Evolutionary conservation across 1,284 basidiomycete genomes (phyloP).

Genomic region (Nidula niveotomentosa): DNA sequence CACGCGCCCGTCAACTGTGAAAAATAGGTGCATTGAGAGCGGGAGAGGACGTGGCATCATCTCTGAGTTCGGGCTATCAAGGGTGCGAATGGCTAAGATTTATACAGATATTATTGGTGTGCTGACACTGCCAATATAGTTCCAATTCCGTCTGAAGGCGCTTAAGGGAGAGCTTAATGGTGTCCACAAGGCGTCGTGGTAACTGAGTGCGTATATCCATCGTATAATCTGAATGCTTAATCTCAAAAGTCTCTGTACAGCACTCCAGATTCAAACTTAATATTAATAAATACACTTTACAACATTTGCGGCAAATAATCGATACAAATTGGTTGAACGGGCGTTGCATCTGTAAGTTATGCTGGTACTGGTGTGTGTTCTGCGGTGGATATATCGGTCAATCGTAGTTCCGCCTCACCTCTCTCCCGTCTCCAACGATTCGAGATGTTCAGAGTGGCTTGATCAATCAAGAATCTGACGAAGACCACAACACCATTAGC

Average conservation of each 20-base stretch:
- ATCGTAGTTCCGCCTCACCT: conserved; percentile 62
- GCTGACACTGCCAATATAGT: conserved; percentile 43
- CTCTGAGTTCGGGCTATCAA: conserved; percentile 84
- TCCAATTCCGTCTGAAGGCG: conserved; percentile 87
- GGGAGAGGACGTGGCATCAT: conserved; percentile 88
- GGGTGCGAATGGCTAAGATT: conserved; percentile 53
- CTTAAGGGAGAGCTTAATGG: conserved; percentile 80
- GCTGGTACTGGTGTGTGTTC: conserved; percentile 34
- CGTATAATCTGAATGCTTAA: background rate
- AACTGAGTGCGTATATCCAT: conserved; percentile 15
- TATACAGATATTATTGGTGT: background rate
- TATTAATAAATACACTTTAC: conserved; percentile 1
- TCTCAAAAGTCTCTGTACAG: background rate
- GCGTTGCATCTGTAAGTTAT: conserved; percentile 2
- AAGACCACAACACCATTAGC: background rate
- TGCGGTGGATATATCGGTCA: conserved; percentile 52
- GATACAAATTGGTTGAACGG: background rate
- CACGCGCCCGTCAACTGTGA: conserved; percentile 82
- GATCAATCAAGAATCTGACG: conserved; percentile 72
- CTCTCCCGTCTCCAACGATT: conserved; percentile 80
- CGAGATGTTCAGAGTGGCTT: conserved; percentile 56
- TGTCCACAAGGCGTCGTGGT: conserved; percentile 91
- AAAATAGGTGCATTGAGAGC: conserved; percentile 85
- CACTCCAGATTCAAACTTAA: background rate
- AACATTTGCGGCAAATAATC: background rate